Base-by-base conservation (phyloP, 148 eudicot genomes). In the Silene uniflora region DNA sequence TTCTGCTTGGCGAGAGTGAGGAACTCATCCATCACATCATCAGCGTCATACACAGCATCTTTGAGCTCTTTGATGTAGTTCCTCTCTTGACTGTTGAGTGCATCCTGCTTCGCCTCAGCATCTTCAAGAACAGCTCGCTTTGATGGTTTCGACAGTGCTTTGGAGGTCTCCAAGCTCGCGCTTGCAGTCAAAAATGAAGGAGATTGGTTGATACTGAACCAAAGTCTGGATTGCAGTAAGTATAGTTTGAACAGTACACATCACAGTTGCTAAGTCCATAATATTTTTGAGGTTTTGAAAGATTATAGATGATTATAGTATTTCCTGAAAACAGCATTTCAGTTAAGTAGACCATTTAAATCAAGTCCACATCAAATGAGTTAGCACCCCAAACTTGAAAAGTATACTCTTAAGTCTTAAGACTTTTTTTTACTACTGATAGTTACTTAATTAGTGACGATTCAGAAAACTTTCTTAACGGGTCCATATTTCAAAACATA, bases 1-100 rank as follows among this genome's bases (percentile, higher is more conserved):
- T 52, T 13, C 56, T 39, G 56, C 17, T 52, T 52, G 0, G 56
- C 56, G 4, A 52, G 56, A 11, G 71, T 81, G 11, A 63, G 73
- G 22, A 81, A 76, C 56, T 76, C 77, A 60, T 81, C 83, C 13
- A 81, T 25, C 73, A 81, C 47, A 73, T 76, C 80, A 12, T 81
- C 77, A 16, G 78, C 78, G 3, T 67, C 80, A 58, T 75, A 76
- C 14, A 73, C 60, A 35, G 55, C 76, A 67, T 24, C 80, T 66
- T 76, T 67, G 12, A 81, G 83, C 71, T 67, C 71, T 24, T 35
- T 54, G 14, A 82, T 42, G 78, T 76, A 82, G 3, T 22, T 61
- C n/a, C 29, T 39, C 44, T 39, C 44, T 39, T 39, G 44, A 39
- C 44, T 39, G 44, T 7, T 39, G 44, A 39, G 67, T 8, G 72